Conservation (phyloP, 352 stramenopile genomes). For the Pythium phragmitis region DNA sequence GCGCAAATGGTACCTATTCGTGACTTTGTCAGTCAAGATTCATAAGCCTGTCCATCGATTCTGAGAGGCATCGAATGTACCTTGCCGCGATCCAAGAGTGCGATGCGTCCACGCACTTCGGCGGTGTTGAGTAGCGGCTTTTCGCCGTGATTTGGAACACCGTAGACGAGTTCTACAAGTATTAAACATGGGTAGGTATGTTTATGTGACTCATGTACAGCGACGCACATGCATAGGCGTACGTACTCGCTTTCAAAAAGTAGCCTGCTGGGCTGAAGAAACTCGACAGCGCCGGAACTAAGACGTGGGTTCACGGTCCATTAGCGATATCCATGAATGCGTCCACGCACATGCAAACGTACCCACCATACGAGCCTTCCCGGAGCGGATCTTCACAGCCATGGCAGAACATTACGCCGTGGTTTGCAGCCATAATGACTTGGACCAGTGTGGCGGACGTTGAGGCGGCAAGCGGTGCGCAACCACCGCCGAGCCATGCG, state of each 20-base stretch:
- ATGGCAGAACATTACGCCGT: conserved; percentile 30
- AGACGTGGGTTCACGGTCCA: background rate
- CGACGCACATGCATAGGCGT: no score
- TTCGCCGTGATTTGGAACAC: conserved; percentile 9
- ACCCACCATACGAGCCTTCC: conserved; percentile 27
- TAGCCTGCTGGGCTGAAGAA: conserved; percentile 2
- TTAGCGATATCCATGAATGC: background rate
- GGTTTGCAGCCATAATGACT: conserved; percentile 23
- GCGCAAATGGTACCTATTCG: conserved; percentile 14
- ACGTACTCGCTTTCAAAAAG: background rate
- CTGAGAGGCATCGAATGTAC: background rate
- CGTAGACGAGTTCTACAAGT: conserved; percentile 18
- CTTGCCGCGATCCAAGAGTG: conserved; percentile 13
- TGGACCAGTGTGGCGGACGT: conserved; percentile 1
- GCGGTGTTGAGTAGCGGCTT: conserved; percentile 4
- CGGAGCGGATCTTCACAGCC: conserved; percentile 25
- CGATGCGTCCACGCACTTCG: conserved; percentile 15
- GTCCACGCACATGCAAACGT: background rate
- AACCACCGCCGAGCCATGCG: background rate
- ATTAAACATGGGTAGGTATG: no score
- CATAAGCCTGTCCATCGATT: background rate
- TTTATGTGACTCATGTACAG: no score
- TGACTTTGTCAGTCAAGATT: background rate
- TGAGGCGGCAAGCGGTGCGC: background rate
- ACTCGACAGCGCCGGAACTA: conserved; percentile 9